Base-by-base conservation (phyloP, 495 filamentous ascomycete species). In the Neurospora pannonica region DNA sequence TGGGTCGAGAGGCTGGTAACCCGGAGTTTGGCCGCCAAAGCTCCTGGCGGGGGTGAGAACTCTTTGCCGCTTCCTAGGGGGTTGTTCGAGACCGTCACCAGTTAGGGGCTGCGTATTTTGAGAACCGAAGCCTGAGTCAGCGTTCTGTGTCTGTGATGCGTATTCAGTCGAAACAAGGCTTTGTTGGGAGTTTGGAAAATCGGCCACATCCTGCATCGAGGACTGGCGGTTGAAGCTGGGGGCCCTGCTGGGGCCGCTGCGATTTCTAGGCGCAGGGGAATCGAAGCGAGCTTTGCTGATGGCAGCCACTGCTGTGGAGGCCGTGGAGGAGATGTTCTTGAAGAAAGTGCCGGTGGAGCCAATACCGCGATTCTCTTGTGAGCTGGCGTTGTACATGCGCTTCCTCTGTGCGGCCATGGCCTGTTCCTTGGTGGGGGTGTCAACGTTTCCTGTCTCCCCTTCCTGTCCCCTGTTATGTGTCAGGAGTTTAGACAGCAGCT, bases 371-470 rank as follows among this genome's bases (percentile, higher is more conserved):
- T 84, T 90, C 38, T 97, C 91, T 11, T 81, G 84, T 28, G 90
- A 85, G 54, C 87, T 88, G 28, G 90, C 90, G 77, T 92, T 97
- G 78, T 98, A 93, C 85, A 94, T 88, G 73, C 95, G 89, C 80
- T 99, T 98, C 73, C 96, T 86, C 80, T 97, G 94, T 17, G 97
- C 97, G 37, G 96, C 97, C 96, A 98, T 97, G 71, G 96, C 96
- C 82, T 99, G 96, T 83, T 99, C 96, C 81, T 99, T 99, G n/a
- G 96, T 99, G 0, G 96, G 96, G 5, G 96, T 99, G 73, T 97
- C 90, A 71, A 94, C 87, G 70, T 91, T 81, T 74, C 86, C 82
- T 4, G 85, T 85, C n/a, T 88, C 87, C 3, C 93, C 93, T 73
- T 95, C 93, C 73, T 91, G 89, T 72, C 88, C 90, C 86, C 95